Base-by-base conservation (phyloP, 208 protist genomes). In the Wallacemonas sp. region DNA sequence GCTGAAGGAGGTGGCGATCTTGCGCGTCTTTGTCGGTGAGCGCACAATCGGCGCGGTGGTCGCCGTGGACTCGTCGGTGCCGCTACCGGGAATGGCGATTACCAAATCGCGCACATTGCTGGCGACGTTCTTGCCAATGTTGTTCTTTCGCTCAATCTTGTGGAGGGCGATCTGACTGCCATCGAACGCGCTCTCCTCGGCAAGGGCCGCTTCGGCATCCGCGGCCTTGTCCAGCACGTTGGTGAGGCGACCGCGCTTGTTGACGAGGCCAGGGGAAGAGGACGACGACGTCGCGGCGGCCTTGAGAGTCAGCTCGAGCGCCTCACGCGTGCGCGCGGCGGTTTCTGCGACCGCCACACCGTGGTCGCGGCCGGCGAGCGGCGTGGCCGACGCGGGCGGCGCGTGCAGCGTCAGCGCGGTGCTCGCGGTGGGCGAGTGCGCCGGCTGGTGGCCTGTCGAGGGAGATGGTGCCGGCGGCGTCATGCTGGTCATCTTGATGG, bases 1-100 rank as follows among this genome's bases (percentile, higher is more conserved):
- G 22, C 64, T 57, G 41, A 67, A 52, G n/a, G 50, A 44, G 7
- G 46, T 50, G 31, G n/a, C 26, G 11, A 45, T 64, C 63, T 82
- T 84, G 57, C 79, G 80, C 10, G 65, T 57, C 20, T 76, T 76
- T 2, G 84, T 86, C 1, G 87, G 87, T 2, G 87, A 93, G n/a
- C 87, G 87, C 28, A 91, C 79, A 72, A 93, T 85, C 22, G 81
- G 80, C 3, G 65, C 74, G 0, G 82, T 73, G 41, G 29, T 18
- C 8, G 48, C 0, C 22, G 25, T 67, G 14, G 20, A 31, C 25
- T 12, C 52, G 32, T 25, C 52, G 22, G 36, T 29, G 22, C 52
- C 29, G 39, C 52, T 23, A 2, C n/a, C 26, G 29, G 52, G 52
- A 4, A 59, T n/a, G 5, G 52, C 20, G 22, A 59, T 59, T 4